A percentile compares a stretch with the other conserved stretches of the same genome.
phyloP scores from a whole-genome alignment of 2,329 filamentous ascomycete species.

The Phyllosticta citribraziliensis region DNA sequence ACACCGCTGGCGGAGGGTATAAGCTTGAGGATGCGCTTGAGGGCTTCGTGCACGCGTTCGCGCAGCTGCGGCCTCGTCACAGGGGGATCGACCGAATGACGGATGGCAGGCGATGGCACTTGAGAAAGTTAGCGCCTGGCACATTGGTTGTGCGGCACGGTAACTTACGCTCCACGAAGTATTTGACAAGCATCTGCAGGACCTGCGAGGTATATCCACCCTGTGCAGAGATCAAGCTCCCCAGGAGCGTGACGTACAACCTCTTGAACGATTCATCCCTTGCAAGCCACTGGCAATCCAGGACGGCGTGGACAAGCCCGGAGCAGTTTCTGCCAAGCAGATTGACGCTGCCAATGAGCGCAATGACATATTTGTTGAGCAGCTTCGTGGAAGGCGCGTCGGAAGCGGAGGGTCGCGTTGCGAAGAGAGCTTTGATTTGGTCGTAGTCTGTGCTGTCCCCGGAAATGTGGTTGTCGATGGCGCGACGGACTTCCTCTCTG shows the following conservation, averaged over 20 bases:
- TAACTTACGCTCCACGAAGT: slow-evolving; percentile 52
- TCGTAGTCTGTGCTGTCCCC: slow-evolving; percentile 49
- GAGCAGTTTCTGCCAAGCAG: slow-evolving; percentile 47
- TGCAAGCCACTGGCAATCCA: slow-evolving; percentile 52
- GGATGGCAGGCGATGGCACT: slow-evolving; percentile 45
- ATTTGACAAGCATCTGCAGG: slow-evolving; percentile 69
- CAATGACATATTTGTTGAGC: slow-evolving; percentile 49
- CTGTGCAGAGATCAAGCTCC: slow-evolving; percentile 68
- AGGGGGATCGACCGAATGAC: slow-evolving; percentile 43
- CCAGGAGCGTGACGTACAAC: slow-evolving; percentile 47
- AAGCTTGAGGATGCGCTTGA: slow-evolving; percentile 68
- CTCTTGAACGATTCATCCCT: slow-evolving; percentile 50
- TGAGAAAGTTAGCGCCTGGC: slow-evolving; percentile 25
- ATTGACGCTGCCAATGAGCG: slow-evolving; percentile 47
- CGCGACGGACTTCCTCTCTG: slow-evolving; percentile 51
- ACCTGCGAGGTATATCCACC: slow-evolving; percentile 66
- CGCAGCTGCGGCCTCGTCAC: slow-evolving; percentile 59
- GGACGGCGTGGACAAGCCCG: slow-evolving; percentile 47
- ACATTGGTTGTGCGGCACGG: slow-evolving; percentile 11
- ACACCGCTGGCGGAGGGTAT: slow-evolving; percentile 69
- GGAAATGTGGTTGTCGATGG: slow-evolving; percentile 42
- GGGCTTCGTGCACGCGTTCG: slow-evolving; percentile 61
- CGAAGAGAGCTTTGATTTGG: slow-evolving; percentile 44
- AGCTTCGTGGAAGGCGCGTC: slow-evolving; percentile 43
- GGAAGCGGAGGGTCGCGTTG: slow-evolving; percentile 35